Evolutionary conservation across 257 asterid species (phyloP).

Genomic region (Solanum chilense): DNA sequence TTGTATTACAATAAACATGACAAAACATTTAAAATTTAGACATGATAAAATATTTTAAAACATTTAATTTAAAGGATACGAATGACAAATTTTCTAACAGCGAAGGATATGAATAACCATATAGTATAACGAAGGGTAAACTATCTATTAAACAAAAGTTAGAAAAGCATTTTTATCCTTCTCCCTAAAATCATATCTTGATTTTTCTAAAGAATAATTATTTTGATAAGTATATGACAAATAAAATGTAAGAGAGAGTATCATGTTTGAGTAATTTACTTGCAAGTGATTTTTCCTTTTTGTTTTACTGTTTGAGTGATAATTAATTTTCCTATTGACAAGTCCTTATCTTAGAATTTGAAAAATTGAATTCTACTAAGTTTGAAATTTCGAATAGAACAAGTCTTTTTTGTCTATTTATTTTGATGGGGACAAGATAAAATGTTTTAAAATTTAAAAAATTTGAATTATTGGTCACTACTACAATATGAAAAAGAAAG

Average conservation of each 20-base stretch:
- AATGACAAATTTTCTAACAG: too few relatives aligned
- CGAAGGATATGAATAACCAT: too few relatives aligned
- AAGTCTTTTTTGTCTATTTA: neutral
- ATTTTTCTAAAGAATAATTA: too few relatives aligned
- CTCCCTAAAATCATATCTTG: neutral
- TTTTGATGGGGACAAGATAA: neutral
- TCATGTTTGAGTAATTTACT: neutral
- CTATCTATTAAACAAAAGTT: neutral
- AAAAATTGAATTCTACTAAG: neutral
- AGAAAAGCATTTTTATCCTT: too few relatives aligned
- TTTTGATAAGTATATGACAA: too few relatives aligned
- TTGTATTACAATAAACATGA: too few relatives aligned
- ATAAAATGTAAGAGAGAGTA: neutral
- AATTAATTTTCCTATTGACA: neutral
- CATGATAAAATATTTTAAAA: too few relatives aligned
- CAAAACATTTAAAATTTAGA: too few relatives aligned
- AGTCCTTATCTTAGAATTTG: neutral
- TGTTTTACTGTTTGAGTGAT: neutral
- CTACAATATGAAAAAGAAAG: neutral
- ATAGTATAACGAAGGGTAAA: too few relatives aligned
- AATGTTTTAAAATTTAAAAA: neutral
- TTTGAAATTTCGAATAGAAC: neutral
- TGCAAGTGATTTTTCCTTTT: neutral
- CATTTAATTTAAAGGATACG: too few relatives aligned
- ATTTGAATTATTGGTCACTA: neutral